Evolutionary conservation across 1,284 basidiomycete genomes (phyloP), one percentile per base, ranked within the genome.

Genomic region (Cutaneotrichosporon dermatis): DNA sequence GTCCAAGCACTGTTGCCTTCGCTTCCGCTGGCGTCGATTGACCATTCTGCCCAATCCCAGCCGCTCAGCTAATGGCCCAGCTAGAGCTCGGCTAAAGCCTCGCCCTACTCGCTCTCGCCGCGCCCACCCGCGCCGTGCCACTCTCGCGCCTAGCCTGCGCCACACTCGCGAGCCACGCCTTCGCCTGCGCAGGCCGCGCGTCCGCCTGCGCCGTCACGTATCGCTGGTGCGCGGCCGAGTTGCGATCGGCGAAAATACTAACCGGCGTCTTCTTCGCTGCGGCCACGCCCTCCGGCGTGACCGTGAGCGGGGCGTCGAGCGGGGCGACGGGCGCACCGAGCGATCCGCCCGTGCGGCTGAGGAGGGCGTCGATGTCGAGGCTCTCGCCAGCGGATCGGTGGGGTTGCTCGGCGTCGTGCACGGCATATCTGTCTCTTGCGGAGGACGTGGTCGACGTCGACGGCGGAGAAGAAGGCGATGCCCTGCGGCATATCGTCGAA

Each of bases 401-500:
- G 90, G 89, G 66, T 99, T 92, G 9, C 90, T 94, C 0, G 95
- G 96, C 7, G 95, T 99, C 33, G 93, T 85, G 69, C 95, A 99
- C 0, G 89, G 82, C 87, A 99, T 92, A 74, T 95, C 90, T 34
- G 94, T 92, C 78, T 99, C 96, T 77, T 99, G 36, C 95, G 84
- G 52, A 98, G 81, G 2, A 97, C 89, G 46, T 83, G 82, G 76
- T 99, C 96, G 35, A 98, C 82, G 72, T 99, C 96, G 42, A 99
- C 94, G 0, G 91, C 90, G 0, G 93, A 96, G 80, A 99, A 99
- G 81, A 97, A 99, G 0, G 93, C 92, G 11, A 93, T 86, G 33
- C 89, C 88, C 73, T 96, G 91, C 0, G 95, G 96, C 13, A 99
- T 82, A 73, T 98, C 90, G 72, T 93, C 91, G 86, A 99, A 92